Evolutionary conservation across 2,329 filamentous ascomycete species (phyloP).

Genomic region (Zalaria sp.): DNA sequence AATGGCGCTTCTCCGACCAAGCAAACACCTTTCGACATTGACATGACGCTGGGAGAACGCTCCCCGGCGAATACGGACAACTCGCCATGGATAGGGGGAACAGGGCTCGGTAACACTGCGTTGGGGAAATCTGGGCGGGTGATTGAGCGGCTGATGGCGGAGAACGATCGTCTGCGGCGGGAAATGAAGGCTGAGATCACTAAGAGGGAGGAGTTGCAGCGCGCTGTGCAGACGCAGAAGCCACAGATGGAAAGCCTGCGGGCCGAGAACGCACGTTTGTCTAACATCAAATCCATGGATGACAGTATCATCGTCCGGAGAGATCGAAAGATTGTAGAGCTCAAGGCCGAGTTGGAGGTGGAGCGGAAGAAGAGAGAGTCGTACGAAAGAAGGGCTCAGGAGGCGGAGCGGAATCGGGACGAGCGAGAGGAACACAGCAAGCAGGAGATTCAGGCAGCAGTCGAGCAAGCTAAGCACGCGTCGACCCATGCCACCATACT

Average conservation of each 20-base stretch:
- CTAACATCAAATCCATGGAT: slow-evolving; percentile 57
- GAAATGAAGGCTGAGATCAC: slow-evolving; percentile 36
- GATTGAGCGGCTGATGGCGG: slow-evolving; percentile 68
- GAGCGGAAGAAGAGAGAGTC: slow-evolving; percentile 49
- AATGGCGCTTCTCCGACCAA: too few relatives aligned
- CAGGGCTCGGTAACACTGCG: slow-evolving; percentile 6
- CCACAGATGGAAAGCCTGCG: slow-evolving; percentile 57
- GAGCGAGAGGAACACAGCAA: slow-evolving; percentile 45
- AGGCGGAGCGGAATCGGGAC: slow-evolving; percentile 51
- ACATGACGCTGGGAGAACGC: too few relatives aligned
- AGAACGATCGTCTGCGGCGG: slow-evolving; percentile 64
- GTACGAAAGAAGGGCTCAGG: slow-evolving; percentile 45
- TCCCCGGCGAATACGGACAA: not conserved
- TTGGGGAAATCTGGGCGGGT: slow-evolving; percentile 59
- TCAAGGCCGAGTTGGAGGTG: slow-evolving; percentile 48
- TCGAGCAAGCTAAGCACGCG: slow-evolving; percentile 34
- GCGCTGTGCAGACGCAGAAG: slow-evolving; percentile 51
- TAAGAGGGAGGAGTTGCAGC: slow-evolving; percentile 53
- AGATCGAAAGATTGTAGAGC: slow-evolving; percentile 58
- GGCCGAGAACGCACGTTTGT: slow-evolving; percentile 53
- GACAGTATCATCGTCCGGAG: slow-evolving; percentile 57
- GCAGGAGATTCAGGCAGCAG: slow-evolving; percentile 45
- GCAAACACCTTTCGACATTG: too few relatives aligned
- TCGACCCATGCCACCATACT: slow-evolving; percentile 50
- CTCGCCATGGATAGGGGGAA: slow-evolving; percentile 9